A percentile compares a stretch with the other conserved stretches of the same genome.
Evolutionary conservation across 2,329 filamentous ascomycete genomes (phyloP).

Genomic region (Colletotrichum sp.): DNA sequence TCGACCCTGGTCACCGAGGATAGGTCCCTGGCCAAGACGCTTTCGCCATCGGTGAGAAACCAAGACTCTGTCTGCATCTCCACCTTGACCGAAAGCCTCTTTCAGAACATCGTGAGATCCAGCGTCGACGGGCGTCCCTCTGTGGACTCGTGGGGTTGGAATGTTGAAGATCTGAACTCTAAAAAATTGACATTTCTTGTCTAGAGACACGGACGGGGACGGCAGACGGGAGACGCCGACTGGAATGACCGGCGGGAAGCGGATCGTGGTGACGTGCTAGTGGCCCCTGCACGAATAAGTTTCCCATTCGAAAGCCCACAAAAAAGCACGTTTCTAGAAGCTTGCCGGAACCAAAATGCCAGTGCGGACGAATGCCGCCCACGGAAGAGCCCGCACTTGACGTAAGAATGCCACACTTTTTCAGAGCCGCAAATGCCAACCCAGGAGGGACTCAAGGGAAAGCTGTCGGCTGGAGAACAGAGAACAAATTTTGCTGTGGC

Average conservation of each 20-base stretch:
- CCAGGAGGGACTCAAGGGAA: not conserved
- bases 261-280: constrained; percentile 2
- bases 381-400: constrained; percentile 12
- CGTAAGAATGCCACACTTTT: not conserved
- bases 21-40: not conserved
- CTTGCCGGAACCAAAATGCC: not conserved
- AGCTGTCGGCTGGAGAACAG: not conserved
- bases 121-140: not conserved
- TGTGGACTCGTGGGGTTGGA: not conserved
- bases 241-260: not conserved
- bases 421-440: not conserved
- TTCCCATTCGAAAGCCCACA: not conserved
- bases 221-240: not conserved
- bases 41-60: not conserved
- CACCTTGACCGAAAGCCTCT: not conserved
- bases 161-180: not conserved
- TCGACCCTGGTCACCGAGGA: not conserved
- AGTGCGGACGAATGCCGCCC: not conserved
- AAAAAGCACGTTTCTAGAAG: constrained; percentile 16
- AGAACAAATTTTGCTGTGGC: not conserved
- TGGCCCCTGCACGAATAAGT: not conserved
- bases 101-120: not conserved
- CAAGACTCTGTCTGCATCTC: not conserved
- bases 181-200: not conserved
- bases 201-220: not conserved